Evolutionary conservation across 2,329 filamentous ascomycete species (phyloP), one percentile per base, ranked within the genome.

Genomic region (Rasamsonia emersonii): DNA sequence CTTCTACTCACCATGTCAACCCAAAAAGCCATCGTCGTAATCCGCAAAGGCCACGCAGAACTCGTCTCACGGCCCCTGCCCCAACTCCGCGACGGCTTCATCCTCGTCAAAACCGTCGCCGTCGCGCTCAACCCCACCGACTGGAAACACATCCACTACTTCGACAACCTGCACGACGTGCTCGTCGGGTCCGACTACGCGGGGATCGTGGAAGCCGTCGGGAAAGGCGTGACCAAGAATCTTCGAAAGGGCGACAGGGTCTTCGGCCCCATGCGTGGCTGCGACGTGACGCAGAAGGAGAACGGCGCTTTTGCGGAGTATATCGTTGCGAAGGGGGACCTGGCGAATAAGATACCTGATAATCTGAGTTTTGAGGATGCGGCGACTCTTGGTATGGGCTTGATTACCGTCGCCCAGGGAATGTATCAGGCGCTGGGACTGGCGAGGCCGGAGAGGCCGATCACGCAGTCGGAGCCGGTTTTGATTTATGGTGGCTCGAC

Each of bases 401-500:
- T 43, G 2, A 32, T 48, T 3, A 49, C 50, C 3, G 32, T 30
- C 16, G 35, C n/a, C 3, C 21, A 35, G 5, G 31, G 8, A 3
- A 18, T 40, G 4, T 38, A n/a, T n/a, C n/a, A n/a, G n/a, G n/a
- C n/a, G n/a, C n/a, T n/a, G n/a, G n/a, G n/a, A n/a, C n/a, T n/a
- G n/a, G n/a, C n/a, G n/a, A n/a, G n/a, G n/a, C n/a, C n/a, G n/a
- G n/a, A n/a, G n/a, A 13, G 16, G 5, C 28, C 28, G 11, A 21
- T 45, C 9, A n/a, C n/a, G n/a, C n/a, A n/a, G n/a, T n/a, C n/a
- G n/a, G n/a, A n/a, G n/a, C 37, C n/a, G 24, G 50, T 71, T 0
- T 45, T 72, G 2, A 59, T 72, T 3, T 59, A 57, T 28, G 68
- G 67, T 2, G 69, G 66, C 2, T 53, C 50, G 20, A 65, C 64